phyloP scores from a whole-genome alignment of 225 moss, liverwort and hornwort genomes.

The Neckera pumila region DNA sequence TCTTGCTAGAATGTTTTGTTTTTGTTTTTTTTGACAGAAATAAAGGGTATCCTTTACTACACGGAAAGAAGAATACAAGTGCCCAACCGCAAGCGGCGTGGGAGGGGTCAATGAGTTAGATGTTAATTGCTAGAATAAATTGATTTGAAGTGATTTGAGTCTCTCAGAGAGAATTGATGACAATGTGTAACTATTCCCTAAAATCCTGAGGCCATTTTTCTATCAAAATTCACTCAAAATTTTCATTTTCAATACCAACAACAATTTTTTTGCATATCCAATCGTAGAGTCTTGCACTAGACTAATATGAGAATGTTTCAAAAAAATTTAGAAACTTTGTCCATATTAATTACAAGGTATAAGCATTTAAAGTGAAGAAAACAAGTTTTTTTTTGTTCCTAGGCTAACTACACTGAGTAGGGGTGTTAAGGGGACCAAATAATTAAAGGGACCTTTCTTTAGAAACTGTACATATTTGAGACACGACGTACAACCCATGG shows the following conservation, averaged over 20 bases:
- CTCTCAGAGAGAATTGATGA: neutral
- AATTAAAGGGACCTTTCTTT: too few relatives aligned
- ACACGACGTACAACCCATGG: too few relatives aligned
- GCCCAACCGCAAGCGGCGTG: too few relatives aligned
- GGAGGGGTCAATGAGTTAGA: too few relatives aligned
- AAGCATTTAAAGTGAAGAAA: neutral
- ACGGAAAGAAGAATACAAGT: too few relatives aligned
- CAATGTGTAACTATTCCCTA: neutral
- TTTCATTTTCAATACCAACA: neutral
- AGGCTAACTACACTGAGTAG: too few relatives aligned
- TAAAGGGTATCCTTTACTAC: too few relatives aligned
- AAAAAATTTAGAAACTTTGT: neutral
- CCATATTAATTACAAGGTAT: neutral
- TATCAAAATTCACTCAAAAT: neutral
- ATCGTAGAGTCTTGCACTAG: fast-evolving
- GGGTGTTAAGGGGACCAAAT: too few relatives aligned
- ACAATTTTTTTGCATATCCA: neutral
- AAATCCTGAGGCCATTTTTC: fast-evolving
- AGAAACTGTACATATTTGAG: too few relatives aligned
- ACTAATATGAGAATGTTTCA: neutral
- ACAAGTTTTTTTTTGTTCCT: neutral
- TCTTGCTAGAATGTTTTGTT: neutral
- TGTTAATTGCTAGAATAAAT: neutral
- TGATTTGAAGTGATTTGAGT: neutral
- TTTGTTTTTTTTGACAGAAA: too few relatives aligned